Percentiles rank a stretch among this genome's conserved stretches.
phyloP scores from a whole-genome alignment of 176 grass and related monocot species.

The Bonia amplexicaulis region DNA sequence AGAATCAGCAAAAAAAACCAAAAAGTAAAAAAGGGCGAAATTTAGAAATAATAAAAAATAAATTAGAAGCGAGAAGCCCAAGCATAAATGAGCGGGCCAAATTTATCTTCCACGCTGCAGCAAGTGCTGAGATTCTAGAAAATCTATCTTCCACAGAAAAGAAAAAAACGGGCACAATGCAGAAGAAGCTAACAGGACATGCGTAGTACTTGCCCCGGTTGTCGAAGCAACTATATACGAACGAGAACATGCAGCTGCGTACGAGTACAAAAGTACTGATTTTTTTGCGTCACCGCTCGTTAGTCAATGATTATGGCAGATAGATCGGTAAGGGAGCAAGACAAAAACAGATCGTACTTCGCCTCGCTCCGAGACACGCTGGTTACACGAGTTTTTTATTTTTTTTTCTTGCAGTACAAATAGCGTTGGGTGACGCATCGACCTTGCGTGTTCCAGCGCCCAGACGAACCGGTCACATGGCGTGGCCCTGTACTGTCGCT shows the following conservation, averaged over 20 bases:
- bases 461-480: not conserved
- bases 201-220: not conserved
- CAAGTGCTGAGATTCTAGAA: not conserved
- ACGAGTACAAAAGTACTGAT: not conserved
- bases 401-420: not conserved
- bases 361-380: not conserved
- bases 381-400: not conserved
- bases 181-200: not conserved
- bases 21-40: fast-evolving
- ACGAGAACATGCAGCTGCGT: conserved; percentile 1
- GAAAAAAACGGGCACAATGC: not conserved
- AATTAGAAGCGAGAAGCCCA: too few species aligned
- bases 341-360: not conserved
- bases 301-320: not conserved
- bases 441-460: conserved; percentile 33
- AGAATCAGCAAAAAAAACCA: too few species aligned
- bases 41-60: too few species aligned
- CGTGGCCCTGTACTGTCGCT: not conserved
- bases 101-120: not conserved
- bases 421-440: not conserved
- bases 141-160: too few species aligned
- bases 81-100: too few species aligned
- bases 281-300: too few species aligned
- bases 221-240: not conserved
- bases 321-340: not conserved